phyloP scores from a whole-genome alignment of 441 rosid species.

The Hura crepitans region DNA sequence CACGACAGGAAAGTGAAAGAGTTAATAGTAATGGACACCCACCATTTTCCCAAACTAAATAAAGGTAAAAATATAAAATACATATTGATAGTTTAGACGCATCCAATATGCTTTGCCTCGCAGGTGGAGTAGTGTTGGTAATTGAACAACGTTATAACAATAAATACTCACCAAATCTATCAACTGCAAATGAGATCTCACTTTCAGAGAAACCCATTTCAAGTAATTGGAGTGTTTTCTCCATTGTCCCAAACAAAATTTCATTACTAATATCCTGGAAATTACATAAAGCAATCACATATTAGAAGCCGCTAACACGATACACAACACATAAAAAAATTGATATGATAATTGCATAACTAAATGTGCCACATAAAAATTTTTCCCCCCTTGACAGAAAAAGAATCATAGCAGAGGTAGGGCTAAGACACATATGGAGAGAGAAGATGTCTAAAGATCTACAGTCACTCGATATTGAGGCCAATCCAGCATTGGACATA shows the following conservation, averaged over 20 bases:
- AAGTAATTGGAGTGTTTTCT: conserved; percentile 72
- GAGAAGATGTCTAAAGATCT: too few relatives aligned
- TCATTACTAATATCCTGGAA: conserved; percentile 60
- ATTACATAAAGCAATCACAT: conserved; percentile 25
- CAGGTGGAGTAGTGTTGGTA: conserved; percentile 16
- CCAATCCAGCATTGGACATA: too few relatives aligned
- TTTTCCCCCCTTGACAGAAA: neutral
- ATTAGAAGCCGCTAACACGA: neutral
- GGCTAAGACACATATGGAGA: too few relatives aligned
- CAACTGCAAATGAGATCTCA: conserved; percentile 81
- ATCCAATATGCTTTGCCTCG: neutral
- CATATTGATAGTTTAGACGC: neutral
- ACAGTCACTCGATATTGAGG: too few relatives aligned
- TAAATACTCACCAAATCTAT: conserved; percentile 61
- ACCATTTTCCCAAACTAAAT: neutral
- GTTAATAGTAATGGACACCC: neutral
- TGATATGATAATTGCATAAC: neutral
- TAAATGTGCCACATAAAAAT: neutral
- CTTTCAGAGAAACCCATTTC: conserved; percentile 91
- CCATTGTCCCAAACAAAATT: conserved; percentile 72
- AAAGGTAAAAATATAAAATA: neutral
- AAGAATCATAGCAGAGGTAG: neutral
- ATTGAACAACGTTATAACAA: conserved; percentile 15
- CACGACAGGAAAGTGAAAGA: neutral
- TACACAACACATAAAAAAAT: neutral